phyloP scores from a whole-genome alignment of 2,329 filamentous ascomycete species.

The Penicillium sp. region DNA sequence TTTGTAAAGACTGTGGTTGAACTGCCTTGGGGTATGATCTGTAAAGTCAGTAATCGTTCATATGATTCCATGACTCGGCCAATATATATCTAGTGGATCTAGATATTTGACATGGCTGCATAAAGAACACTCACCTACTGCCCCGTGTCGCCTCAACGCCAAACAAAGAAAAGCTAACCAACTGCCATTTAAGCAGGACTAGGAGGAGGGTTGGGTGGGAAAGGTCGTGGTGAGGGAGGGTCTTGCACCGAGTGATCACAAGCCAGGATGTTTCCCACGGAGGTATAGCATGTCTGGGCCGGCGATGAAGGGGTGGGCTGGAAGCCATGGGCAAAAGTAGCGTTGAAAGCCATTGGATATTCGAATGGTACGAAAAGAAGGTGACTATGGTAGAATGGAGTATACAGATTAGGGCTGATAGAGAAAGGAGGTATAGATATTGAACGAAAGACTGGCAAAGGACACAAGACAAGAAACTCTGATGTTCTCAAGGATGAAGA shows the following conservation, averaged over 20 bases:
- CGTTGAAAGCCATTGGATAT: constrained; percentile 6
- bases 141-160: constrained; percentile 14
- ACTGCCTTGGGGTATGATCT: constrained; percentile 3
- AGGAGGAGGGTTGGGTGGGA: constrained; percentile 41
- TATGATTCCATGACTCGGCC: neutral
- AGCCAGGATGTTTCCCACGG: constrained; percentile 2
- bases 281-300: neutral
- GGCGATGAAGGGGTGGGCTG: neutral
- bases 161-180: constrained; percentile 2
- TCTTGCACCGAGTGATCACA: constrained; percentile 26
- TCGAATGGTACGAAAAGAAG: neutral
- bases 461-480: neutral
- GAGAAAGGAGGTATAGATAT: neutral
- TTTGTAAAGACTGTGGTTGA: neutral
- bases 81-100: neutral
- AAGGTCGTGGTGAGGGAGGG: constrained; percentile 30
- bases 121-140: constrained; percentile 11
- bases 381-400: neutral
- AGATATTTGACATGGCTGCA: neutral
- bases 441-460: neutral
- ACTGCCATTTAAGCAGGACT: constrained; percentile 33
- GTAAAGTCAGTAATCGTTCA: neutral
- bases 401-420: neutral
- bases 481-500: neutral
- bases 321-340: neutral